Evolutionary conservation across 768 basidiomycete species (phyloP).

Genomic region (Leccinum boreale): DNA sequence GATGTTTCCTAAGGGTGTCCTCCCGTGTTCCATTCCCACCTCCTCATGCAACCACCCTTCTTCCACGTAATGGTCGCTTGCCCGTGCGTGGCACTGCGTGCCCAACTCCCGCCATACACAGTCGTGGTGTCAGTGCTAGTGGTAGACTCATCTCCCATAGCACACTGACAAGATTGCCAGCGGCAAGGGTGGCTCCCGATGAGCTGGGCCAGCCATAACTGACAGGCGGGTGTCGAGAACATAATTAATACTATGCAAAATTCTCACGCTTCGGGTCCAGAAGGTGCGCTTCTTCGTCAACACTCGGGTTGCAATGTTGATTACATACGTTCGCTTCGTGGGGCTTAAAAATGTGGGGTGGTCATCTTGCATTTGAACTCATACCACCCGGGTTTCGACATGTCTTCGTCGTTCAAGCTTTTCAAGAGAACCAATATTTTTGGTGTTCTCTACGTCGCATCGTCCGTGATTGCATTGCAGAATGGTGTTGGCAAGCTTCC

Average conservation of each 20-base stretch:
- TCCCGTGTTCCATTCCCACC: background rate
- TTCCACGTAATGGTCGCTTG: background rate
- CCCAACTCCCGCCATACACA: background rate
- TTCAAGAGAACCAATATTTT: background rate
- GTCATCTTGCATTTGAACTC: background rate
- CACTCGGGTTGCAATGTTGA: background rate
- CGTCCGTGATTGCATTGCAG: conserved; percentile 16
- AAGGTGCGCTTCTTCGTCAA: too few relatives aligned
- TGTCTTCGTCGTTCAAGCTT: conserved; percentile 9
- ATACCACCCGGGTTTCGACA: conserved; percentile 1
- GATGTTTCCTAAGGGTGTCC: background rate
- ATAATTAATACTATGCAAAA: too few relatives aligned
- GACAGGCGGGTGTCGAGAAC: too few relatives aligned
- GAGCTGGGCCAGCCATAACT: background rate
- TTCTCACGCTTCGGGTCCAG: too few relatives aligned
- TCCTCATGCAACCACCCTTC: background rate
- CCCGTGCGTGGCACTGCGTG: background rate
- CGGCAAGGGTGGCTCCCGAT: background rate
- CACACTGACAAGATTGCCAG: background rate
- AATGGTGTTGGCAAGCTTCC: conserved; percentile 33
- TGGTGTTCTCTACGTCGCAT: conserved; percentile 12
- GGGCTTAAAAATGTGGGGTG: conserved; percentile 11
- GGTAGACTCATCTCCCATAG: background rate
- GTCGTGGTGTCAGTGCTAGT: background rate
- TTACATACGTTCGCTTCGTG: background rate